Evolutionary conservation across 495 filamentous ascomycete genomes (phyloP), one percentile per base, ranked within the genome.

Genomic region (Aspergillus ellipticus): DNA sequence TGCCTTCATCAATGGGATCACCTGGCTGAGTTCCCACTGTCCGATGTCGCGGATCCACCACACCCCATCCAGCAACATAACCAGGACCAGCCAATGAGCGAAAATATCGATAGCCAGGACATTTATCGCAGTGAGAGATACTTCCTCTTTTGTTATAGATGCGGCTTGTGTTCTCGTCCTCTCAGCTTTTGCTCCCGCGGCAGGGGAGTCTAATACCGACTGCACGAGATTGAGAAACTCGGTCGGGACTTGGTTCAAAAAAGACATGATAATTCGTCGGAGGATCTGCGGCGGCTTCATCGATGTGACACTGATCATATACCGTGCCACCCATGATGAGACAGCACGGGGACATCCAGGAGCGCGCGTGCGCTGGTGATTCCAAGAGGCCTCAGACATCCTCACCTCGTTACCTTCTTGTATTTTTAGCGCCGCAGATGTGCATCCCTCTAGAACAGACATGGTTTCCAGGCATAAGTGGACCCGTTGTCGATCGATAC

Each of bases 41-140:
- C 66, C 66, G 53, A 69, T 71, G 22, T 58, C 62, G 6, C 73
- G 68, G 42, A 76, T 73, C 74, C 74, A 74, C 74, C 74, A 75
- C 35, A 78, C 74, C 21, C 70, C 63, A 53, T 76, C 68, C 31
- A 77, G 49, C 42, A 77, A 49, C 33, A 77, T 59, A 5, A 79
- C 65, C 7, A 77, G 53, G n/a, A 76, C 74, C 16, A 75, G 57
- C 70, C 69, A 78, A 43, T 76, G 71, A 2, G 70, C 64, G 53
- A 78, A 76, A 35, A 76, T 74, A 6, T 76, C 73, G n/a, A 76
- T 22, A 0, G 72, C 74, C 3, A 75, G 60, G 24, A 70, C 62
- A 57, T 63, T 60, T 47, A 56, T 56, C 58, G 64, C 10, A 60
- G 50, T 54, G 51, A 66, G 39, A 43, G 35, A 45, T n/a, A 37